A percentile compares a stretch with the other conserved stretches of the same genome.
phyloP scores from a whole-genome alignment of 2,329 filamentous ascomycete species.

The Trichoderma koningii region DNA sequence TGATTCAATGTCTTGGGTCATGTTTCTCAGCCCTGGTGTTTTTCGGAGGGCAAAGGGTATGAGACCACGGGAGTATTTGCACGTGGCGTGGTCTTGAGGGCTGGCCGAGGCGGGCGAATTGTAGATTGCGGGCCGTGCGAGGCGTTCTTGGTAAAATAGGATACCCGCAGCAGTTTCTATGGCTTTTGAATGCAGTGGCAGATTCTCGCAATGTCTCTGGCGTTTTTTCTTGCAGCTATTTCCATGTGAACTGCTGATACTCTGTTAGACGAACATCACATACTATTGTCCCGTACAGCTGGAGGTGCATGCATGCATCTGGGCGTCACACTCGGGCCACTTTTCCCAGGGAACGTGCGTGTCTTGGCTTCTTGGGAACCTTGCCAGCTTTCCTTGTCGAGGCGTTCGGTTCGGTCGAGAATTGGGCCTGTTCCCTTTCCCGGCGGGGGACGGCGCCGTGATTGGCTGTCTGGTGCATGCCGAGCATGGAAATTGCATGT shows the following conservation, averaged over 20 bases:
- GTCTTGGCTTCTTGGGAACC: not conserved
- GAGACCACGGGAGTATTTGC: not conserved
- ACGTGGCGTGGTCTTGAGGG: not conserved
- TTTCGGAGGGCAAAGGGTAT: not conserved
- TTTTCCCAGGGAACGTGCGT: not conserved
- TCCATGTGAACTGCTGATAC: not conserved
- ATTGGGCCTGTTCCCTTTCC: conserved; percentile 24
- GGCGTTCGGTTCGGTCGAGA: conserved; percentile 10
- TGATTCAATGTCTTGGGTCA: not conserved
- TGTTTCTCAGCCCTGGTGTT: not conserved
- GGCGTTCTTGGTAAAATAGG: conserved; percentile 22
- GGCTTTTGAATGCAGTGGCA: not conserved
- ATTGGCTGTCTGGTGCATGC: conserved; percentile 22
- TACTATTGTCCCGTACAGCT: not conserved
- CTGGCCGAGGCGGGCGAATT: not conserved
- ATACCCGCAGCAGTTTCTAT: conserved; percentile 1
- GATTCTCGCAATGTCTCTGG: not conserved
- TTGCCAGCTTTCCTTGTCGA: conserved; percentile 5
- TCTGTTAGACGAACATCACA: not conserved
- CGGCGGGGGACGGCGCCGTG: conserved; percentile 8
- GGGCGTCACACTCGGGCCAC: not conserved
- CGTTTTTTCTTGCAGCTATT: not conserved
- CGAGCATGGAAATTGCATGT: conserved; percentile 11
- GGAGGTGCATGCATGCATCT: not conserved
- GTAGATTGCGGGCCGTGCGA: conserved; percentile 1